Evolutionary conservation across 2,329 filamentous ascomycete genomes (phyloP).

Genomic region (Fusarium hainanense): DNA sequence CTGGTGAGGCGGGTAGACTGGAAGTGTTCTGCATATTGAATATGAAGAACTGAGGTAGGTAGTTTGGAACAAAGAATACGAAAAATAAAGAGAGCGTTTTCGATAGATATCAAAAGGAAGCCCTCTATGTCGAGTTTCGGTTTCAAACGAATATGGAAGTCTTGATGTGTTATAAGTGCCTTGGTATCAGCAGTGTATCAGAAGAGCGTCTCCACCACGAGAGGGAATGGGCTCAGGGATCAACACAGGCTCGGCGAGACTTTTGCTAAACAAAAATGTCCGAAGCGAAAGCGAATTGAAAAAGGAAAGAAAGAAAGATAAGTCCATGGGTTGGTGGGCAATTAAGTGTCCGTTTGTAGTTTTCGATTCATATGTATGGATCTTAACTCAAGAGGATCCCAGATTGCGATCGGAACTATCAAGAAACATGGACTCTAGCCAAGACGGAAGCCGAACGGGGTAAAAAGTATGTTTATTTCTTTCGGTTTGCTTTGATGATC

Average conservation of each 20-base stretch:
- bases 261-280: constrained; percentile 12
- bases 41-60: not conserved
- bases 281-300: constrained; percentile 32
- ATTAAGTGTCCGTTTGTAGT: not conserved
- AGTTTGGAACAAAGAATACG: constrained; percentile 1
- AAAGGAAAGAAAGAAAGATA: not conserved
- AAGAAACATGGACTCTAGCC: not conserved
- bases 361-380: not conserved
- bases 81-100: constrained; percentile 10
- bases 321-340: not conserved
- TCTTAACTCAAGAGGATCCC: not conserved
- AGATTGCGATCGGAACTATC: not conserved
- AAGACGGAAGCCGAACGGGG: not conserved
- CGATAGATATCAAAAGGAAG: constrained; percentile 11
- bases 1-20: constrained; percentile 29
- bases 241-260: constrained; percentile 20
- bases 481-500: not conserved
- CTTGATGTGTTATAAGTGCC: constrained; percentile 31
- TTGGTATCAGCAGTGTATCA: constrained; percentile 36
- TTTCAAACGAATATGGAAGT: constrained; percentile 21
- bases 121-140: not conserved
- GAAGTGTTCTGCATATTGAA: constrained; percentile 40
- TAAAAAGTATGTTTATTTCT: not conserved
- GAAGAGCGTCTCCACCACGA: constrained; percentile 20
- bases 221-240: constrained; percentile 15